Base-by-base conservation (phyloP, 495 filamentous ascomycete genomes). In the Amniculicola lignicola region DNA sequence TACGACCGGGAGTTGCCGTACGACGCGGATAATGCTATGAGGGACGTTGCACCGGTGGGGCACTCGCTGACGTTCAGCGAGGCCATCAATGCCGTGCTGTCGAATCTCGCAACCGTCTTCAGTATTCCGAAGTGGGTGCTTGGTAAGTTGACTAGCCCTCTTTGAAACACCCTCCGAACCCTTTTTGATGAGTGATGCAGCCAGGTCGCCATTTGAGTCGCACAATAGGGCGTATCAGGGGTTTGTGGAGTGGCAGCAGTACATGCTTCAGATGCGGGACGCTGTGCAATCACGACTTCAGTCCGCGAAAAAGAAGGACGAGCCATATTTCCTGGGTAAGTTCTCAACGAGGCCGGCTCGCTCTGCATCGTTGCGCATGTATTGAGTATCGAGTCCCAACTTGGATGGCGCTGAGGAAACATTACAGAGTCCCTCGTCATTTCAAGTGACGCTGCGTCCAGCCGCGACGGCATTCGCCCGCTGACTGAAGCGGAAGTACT, bases 221-320 rank as follows among this genome's bases (percentile, higher is more conserved):
- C 43, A 46, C 43, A 46, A 46, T 22, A 27, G 15, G 25, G 43
- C 43, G 22, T 28, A 31, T 27, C 43, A 46, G 25, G 43, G 22
- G 2, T 46, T 28, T 27, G 25, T 31, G 4, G 43, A 46, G 43
- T 46, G 21, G 22, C 43, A 16, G 43, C 21, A 31, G 25, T 46
- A 46, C 43, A 46, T 46, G 43, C n/a, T 28, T 28, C 23, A 46
- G 25, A 46, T 46, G 43, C 22, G 3, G n/a, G n/a, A 46, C 43
- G 12, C 21, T 14, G 22, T 28, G 23, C 21, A 46, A 46, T 43
- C 40, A 46, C 21, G 43, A 31, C 43, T 46, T 15, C 11, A 28
- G 43, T 28, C 21, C 14, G 43, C 43, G 43, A 31, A 46, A 31
- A 9, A 46, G 43, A 31, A 46, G 43, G 43, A 46, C 11, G 43